phyloP scores from a whole-genome alignment of 2,329 filamentous ascomycete species.

The Aspergillus pseudoterreus region DNA sequence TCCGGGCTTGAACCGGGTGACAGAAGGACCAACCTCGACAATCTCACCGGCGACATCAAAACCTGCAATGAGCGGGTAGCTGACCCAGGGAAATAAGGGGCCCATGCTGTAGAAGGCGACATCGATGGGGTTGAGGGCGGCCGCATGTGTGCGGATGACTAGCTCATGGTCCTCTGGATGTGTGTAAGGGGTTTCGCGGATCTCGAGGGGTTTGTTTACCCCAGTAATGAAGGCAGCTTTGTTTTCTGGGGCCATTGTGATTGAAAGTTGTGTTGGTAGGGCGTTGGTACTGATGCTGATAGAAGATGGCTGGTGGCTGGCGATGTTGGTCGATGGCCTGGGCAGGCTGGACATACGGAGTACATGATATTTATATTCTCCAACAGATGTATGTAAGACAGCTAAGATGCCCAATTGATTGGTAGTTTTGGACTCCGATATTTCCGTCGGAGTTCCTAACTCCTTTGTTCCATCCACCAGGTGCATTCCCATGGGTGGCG shows the following conservation, averaged over 20 bases:
- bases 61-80: constrained; percentile 15
- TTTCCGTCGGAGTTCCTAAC: no score
- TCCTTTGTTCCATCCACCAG: no score
- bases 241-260: not conserved
- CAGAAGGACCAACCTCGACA: constrained; percentile 5
- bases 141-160: constrained; percentile 20
- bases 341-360: no score
- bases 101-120: constrained; percentile 26
- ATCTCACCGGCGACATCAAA: constrained; percentile 17
- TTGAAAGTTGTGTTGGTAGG: not conserved
- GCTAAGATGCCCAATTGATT: no score
- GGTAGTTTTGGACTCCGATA: no score
- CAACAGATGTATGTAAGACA: no score
- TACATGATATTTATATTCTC: no score
- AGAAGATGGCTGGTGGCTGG: no score
- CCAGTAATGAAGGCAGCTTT: not conserved
- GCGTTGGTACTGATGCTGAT: not conserved
- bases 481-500: no score
- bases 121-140: constrained; percentile 29
- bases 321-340: no score
- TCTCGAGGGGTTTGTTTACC: not conserved
- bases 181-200: not conserved
- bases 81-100: constrained; percentile 1
- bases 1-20: constrained; percentile 12
- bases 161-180: constrained; percentile 14